Evolutionary conservation across 495 filamentous ascomycete species (phyloP), one percentile per base, ranked within the genome.

Genomic region (Extremus antarcticus): DNA sequence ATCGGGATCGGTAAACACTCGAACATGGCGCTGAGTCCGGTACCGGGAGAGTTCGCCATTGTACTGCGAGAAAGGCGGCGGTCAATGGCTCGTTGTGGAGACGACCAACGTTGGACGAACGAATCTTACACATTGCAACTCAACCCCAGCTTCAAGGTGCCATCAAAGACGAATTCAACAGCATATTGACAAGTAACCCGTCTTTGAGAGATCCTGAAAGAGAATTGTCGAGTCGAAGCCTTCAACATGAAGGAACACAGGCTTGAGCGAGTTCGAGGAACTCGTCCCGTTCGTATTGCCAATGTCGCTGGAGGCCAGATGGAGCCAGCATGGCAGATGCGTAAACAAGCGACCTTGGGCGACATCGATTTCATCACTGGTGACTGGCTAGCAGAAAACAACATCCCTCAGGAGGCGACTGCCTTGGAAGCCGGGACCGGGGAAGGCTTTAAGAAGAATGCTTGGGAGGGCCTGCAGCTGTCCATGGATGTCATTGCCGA

Each of bases 281-380:
- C 46, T 48, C 65, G 72, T 24, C 73, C 73, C 4, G 69, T 74
- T 0, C 58, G 66, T 29, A 67, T 77, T 40, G 73, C 73, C 45
- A 77, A 76, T 55, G 74, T 72, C 60, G 76, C 73, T 17, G 73
- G 73, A 4, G 43, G 40, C 32, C 41, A 52, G 74, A 71, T 66
- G 20, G 72, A 73, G 48, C 71, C 71, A 3, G 69, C 66, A 25
- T 67, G 66, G 47, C 69, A 73, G 43, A 73, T 74, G 73, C 63
- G 64, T 38, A 67, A 63, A 16, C 74, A 74, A 61, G 74, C 69
- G 0, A 70, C 65, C 13, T 45, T 68, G 17, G 71, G 72, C 20
- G 70, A 70, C 57, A 66, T 80, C 16, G 76, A 78, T 47, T 73
- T 78, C 46, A 77, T 80, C 35, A 76, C 73, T 9, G 77, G 77